Percentiles rank a stretch among this genome's conserved stretches.
These are phyloP conservation scores for Trypanosoma theileri DNA, from an alignment of 208 protist species.

Conservation along the genomic window DNA sequence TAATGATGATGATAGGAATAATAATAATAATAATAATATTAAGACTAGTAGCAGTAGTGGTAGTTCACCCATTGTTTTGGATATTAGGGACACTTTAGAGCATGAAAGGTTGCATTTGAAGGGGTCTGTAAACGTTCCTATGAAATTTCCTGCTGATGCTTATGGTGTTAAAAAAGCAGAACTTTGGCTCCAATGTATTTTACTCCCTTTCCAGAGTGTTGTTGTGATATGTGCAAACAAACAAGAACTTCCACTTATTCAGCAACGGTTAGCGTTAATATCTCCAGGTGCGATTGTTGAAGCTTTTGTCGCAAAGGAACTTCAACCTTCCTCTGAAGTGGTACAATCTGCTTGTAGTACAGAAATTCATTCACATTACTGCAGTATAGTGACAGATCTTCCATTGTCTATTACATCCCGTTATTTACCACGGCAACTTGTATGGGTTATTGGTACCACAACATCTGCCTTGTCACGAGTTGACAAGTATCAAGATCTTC, in stretches of 20 bases:
- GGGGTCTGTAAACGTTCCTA: constrained; percentile 63
- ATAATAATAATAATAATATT: neutral
- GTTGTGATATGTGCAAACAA: constrained; percentile 41
- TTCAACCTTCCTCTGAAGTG: constrained; percentile 12
- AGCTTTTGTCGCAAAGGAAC: constrained; percentile 43
- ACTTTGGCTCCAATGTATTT: constrained; percentile 79
- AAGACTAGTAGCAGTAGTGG: neutral
- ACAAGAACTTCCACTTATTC: constrained; percentile 29
- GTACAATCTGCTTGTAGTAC: neutral
- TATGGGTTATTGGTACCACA: constrained; percentile 17
- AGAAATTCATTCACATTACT: neutral
- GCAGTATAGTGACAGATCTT: constrained; percentile 3
- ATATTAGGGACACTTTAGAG: constrained; percentile 46
- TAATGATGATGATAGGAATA: neutral
- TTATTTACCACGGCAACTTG: constrained; percentile 21
- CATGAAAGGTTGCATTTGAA: constrained; percentile 60
- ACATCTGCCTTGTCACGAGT: constrained; percentile 16
- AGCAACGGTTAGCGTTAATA: constrained; percentile 36
- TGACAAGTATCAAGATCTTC: constrained; percentile 28
- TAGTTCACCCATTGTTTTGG: constrained; percentile 41
- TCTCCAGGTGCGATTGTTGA: constrained; percentile 32
- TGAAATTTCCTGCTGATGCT: constrained; percentile 67
- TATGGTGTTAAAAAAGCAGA: constrained; percentile 77
- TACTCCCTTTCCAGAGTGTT: constrained; percentile 59
- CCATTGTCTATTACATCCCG: neutral